These are phyloP conservation scores for Whalleya microplaca DNA, from an alignment of 2,329 filamentous ascomycete genomes.

Conservation along the genomic window DNA sequence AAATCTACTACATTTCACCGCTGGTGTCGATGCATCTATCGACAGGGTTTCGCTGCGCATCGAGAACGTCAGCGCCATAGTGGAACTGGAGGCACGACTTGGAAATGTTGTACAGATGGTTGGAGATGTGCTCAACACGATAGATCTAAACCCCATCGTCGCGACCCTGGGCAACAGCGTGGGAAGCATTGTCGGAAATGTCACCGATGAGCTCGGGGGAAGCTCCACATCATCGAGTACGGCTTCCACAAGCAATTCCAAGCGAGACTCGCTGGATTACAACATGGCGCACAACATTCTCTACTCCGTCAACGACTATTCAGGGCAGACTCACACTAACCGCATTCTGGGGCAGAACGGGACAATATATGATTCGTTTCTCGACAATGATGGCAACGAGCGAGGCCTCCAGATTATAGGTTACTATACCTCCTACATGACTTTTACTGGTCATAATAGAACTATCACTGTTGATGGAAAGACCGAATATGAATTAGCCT, in stretches of 20 bases:
- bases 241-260: conserved; percentile 25
- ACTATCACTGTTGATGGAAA: conserved; percentile 48
- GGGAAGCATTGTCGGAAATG: too few species aligned
- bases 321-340: conserved; percentile 59
- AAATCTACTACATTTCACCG: conserved; percentile 61
- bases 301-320: conserved; percentile 64
- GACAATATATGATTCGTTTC: conserved; percentile 54
- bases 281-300: conserved; percentile 61
- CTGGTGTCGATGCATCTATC: conserved; percentile 62
- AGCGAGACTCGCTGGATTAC: conserved; percentile 40
- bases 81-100: conserved; percentile 62
- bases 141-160: conserved; percentile 64
- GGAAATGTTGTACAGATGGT: conserved; percentile 65
- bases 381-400: conserved; percentile 58
- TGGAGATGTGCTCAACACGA: conserved; percentile 58
- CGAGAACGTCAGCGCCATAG: conserved; percentile 61
- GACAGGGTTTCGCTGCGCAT: conserved; percentile 59
- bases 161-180: conserved; percentile 57
- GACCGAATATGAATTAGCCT: conserved; percentile 54
- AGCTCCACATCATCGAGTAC: conserved; percentile 33
- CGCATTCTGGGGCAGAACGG: conserved; percentile 59
- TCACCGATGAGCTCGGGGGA: conserved; percentile 39
- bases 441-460: conserved; percentile 57
- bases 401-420: conserved; percentile 49
- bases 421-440: conserved; percentile 55